Evolutionary conservation across 192 early-diverging fungal species (phyloP), one percentile per base, ranked within the genome.

Genomic region (Haplosporangium gracile): DNA sequence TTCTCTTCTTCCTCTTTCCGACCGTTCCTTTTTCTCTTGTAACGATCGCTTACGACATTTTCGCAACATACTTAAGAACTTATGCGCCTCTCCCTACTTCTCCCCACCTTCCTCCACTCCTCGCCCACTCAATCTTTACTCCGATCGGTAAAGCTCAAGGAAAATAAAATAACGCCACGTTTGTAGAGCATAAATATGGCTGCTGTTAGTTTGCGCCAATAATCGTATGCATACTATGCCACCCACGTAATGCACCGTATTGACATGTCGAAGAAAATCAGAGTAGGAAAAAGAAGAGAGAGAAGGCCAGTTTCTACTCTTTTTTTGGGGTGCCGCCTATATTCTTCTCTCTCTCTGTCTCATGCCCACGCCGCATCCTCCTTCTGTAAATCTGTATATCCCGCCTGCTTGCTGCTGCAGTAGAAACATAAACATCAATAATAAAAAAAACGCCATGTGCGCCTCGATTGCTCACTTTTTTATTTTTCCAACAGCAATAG

Each of bases 121-220:
- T 32, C 60, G 2, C 0, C 32, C 9, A 10, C 26, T 57, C 55
- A 6, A 15, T 15, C 26, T 29, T 8, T 13, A 65, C 60, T 65
- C 60, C 60, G 60, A 65, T 32, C n/a, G 26, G 32, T 32, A 65
- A 65, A 26, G 8, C 55, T 29, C 60, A 65, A 15, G 10, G 13
- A 65, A 65, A 65, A 65, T 65, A 65, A 65, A 65, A 65, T 11
- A 65, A 4, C 60, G 60, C 60, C 60, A 65, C 60, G 60, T 65
- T 65, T 65, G 60, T 65, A 65, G 60, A 65, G 29, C 60, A 24
- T 13, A 24, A 29, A 26, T 11, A 32, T 10, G 60, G 29, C 29
- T 65, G 60, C 2, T 11, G 8, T 65, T 29, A 32, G 11, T 65
- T 32, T 60, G 26, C 10, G 60, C 60, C 60, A 65, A 65, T 65